A percentile compares a stretch with the other conserved stretches of the same genome.
These are phyloP conservation scores for Exserohilum rostratum DNA, from an alignment of 2,329 filamentous ascomycete species.

Conservation along the genomic window DNA sequence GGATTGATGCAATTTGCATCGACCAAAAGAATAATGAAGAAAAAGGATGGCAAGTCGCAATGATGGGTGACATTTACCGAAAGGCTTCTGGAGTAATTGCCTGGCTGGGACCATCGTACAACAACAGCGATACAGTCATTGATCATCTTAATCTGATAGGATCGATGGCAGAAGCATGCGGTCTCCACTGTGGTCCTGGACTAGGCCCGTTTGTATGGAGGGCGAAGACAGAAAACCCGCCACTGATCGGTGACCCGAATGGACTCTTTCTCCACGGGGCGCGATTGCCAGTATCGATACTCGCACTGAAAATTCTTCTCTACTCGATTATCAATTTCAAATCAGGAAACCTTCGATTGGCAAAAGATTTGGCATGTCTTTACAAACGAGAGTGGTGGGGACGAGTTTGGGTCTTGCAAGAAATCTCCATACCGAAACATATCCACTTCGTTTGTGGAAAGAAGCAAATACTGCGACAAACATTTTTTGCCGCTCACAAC, in stretches of 20 bases:
- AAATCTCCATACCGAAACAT: conserved; percentile 16
- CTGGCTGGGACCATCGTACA: conserved; percentile 16
- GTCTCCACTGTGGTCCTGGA: not conserved
- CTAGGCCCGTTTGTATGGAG: not conserved
- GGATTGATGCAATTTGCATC: conserved; percentile 4
- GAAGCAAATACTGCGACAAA: not conserved
- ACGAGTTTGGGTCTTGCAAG: conserved; percentile 26
- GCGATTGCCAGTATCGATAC: not conserved
- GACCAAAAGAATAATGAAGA: conserved; percentile 8
- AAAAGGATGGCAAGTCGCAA: conserved; percentile 16
- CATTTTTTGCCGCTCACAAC: not conserved
- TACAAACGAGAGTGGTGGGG: conserved; percentile 20
- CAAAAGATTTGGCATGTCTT: conserved; percentile 4
- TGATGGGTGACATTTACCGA: conserved; percentile 20
- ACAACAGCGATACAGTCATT: conserved; percentile 1
- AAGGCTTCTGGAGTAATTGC: conserved; percentile 4
- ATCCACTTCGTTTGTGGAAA: conserved; percentile 17
- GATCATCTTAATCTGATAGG: not conserved
- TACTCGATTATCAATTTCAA: not conserved
- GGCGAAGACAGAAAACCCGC: not conserved
- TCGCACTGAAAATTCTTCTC: not conserved
- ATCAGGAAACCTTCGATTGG: not conserved
- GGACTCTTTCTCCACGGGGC: no score
- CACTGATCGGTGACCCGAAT: no score
- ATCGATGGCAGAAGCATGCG: not conserved